Percentiles rank a stretch among this genome's conserved stretches.
These are phyloP conservation scores for Beauveria brongniartii DNA, from an alignment of 2,329 filamentous ascomycete genomes.

Conservation along the genomic window DNA sequence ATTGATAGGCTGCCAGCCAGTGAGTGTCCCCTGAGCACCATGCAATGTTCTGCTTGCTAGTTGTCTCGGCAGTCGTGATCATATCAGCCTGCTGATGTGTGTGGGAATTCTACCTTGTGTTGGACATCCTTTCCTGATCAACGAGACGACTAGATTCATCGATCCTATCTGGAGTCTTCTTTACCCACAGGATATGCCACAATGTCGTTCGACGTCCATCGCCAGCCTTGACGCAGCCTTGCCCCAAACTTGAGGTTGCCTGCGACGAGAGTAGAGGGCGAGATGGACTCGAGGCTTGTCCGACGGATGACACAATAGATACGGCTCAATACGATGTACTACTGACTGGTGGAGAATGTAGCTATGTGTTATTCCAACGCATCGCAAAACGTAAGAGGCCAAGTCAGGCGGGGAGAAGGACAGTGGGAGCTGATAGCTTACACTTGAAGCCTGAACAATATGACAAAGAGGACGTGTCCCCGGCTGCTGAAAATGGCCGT, in stretches of 20 bases:
- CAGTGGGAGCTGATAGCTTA: background rate
- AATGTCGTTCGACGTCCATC: background rate
- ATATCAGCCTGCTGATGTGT: background rate
- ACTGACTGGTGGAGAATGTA: background rate
- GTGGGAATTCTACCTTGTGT: background rate
- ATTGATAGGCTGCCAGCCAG: background rate
- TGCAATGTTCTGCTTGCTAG: background rate
- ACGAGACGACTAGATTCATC: background rate
- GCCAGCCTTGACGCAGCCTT: background rate
- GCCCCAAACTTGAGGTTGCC: no score
- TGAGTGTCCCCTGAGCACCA: background rate
- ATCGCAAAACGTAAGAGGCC: no score
- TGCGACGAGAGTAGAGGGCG: background rate
- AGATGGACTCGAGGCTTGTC: background rate
- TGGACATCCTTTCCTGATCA: background rate
- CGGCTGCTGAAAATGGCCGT: background rate
- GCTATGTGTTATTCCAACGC: background rate
- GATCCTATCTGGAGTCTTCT: background rate
- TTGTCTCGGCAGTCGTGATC: background rate
- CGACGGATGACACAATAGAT: background rate
- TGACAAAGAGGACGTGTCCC: background rate
- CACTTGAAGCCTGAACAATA: background rate
- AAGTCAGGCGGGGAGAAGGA: background rate
- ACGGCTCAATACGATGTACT: background rate
- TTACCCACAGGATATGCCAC: background rate